These are phyloP conservation scores for Blastomyces gilchristii DNA, from an alignment of 2,329 filamentous ascomycete genomes.

Conservation along the genomic window DNA sequence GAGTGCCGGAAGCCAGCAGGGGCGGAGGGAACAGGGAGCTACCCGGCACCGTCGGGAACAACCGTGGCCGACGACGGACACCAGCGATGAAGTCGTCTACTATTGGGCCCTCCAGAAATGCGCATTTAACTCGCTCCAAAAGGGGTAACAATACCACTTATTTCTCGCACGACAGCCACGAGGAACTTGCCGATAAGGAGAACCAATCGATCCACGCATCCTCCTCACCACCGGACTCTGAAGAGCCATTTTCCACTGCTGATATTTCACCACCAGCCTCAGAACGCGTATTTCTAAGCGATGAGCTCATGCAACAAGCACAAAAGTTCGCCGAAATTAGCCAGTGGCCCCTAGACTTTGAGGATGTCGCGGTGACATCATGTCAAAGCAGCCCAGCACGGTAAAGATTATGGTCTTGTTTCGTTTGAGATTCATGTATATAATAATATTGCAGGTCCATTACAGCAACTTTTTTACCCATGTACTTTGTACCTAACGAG, in stretches of 20 bases:
- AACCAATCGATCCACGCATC: constrained; percentile 21
- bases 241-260: constrained; percentile 18
- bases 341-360: constrained; percentile 36
- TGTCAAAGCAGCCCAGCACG: constrained; percentile 19
- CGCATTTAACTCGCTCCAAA: not conserved
- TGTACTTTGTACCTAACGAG: not conserved
- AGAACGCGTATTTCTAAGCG: constrained; percentile 21
- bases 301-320: constrained; percentile 28
- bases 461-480: not conserved
- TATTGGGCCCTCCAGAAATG: not conserved
- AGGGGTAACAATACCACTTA: constrained; percentile 10
- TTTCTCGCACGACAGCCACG: constrained; percentile 14
- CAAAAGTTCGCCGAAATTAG: constrained; percentile 35
- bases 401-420: constrained; percentile 8
- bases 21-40: not conserved
- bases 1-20: not conserved
- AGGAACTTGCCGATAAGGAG: constrained; percentile 22
- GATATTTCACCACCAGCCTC: constrained; percentile 14
- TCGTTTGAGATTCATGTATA: not conserved
- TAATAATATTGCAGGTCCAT: not conserved
- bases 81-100: not conserved
- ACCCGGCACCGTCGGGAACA: no score
- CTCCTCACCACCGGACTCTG: constrained; percentile 26
- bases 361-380: constrained; percentile 27
- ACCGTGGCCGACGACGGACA: not conserved